Evolutionary conservation across 495 filamentous ascomycete genomes (phyloP), one percentile per base, ranked within the genome.

Genomic region (Hypoxylon lenormandii): DNA sequence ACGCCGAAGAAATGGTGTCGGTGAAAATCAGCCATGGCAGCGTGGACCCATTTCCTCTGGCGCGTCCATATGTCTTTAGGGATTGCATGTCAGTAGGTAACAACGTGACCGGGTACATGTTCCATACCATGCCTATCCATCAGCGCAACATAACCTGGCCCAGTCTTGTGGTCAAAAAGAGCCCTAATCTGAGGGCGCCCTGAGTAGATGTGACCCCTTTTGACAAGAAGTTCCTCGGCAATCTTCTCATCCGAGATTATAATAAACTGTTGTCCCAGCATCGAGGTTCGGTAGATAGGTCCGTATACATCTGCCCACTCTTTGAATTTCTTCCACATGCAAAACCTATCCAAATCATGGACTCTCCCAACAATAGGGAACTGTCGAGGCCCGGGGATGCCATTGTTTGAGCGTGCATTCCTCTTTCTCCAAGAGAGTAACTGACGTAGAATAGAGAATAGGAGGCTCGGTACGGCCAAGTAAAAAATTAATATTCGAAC

Each of bases 221-320:
- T 84, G 21, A 84, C 79, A 10, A 87, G 78, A 12, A 88, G 80
- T 53, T 88, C 85, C 33, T 83, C 77, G 38, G 85, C 84, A 46
- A 87, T 85, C 70, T 81, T 81, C 69, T 85, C 80, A 36, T 85
- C 84, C 11, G 84, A 84, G 4, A 88, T 61, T 60, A 87, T 79
- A 66, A 87, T 78, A 63, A 87, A 84, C 3, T 74, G 80, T 42
- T 81, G 74, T 13, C 81, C 79, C 18, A 86, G 63, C 48, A 83
- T 78, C 12, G 73, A 77, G 4, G 83, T 85, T 58, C 81, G 77
- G 72, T 84, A 88, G 60, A 87, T 84, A 0, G 85, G 84, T 3
- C 85, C 85, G 38, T 83, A 74, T n/a, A 77, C 78, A 53, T 85
- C 78, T 1, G 84, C 81, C 84, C 84, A 86, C 66, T 86, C 82